phyloP scores from a whole-genome alignment of 805 yeast species.

The Scheffersomyces amazonensis region DNA sequence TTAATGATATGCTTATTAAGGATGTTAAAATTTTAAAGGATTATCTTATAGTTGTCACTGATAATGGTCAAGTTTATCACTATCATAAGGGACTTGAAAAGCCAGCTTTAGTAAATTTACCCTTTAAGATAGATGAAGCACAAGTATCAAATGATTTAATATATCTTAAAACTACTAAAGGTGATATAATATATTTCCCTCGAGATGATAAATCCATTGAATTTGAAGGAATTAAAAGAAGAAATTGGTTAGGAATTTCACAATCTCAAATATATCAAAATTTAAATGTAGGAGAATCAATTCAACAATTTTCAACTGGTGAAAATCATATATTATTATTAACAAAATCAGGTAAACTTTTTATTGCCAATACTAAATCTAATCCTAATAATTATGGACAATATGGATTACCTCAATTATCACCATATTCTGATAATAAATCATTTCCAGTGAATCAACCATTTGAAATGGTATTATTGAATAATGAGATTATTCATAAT shows the following conservation, averaged over 20 bases:
- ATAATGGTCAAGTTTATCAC: slow-evolving; percentile 69
- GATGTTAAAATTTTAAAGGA: slow-evolving; percentile 53
- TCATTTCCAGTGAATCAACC: slow-evolving; percentile 23
- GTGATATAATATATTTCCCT: slow-evolving; percentile 33
- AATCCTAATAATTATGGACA: slow-evolving; percentile 62
- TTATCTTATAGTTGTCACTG: slow-evolving; percentile 57
- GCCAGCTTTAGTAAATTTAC: slow-evolving; percentile 22
- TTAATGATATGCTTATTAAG: slow-evolving; percentile 57
- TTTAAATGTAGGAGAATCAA: slow-evolving; percentile 25
- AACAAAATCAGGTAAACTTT: slow-evolving; percentile 58
- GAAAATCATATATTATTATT: slow-evolving; percentile 64
- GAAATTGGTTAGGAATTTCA: slow-evolving; percentile 22
- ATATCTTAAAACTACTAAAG: slow-evolving; percentile 39
- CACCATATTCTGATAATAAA: slow-evolving; percentile 53
- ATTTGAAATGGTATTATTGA: slow-evolving; percentile 55
- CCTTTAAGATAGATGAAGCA: slow-evolving; percentile 23
- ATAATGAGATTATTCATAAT: slow-evolving; percentile 36
- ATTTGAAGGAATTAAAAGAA: slow-evolving; percentile 11
- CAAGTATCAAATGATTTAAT: slow-evolving; percentile 52
- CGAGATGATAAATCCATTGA: slow-evolving; percentile 14
- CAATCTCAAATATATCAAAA: slow-evolving; percentile 4
- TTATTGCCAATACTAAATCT: slow-evolving; percentile 58
- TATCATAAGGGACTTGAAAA: slow-evolving; percentile 52
- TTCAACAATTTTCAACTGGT: slow-evolving; percentile 57
- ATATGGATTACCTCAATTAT: slow-evolving; percentile 71